Base-by-base conservation (phyloP, 139 green algal species). In the Chlorella sp. region DNA sequence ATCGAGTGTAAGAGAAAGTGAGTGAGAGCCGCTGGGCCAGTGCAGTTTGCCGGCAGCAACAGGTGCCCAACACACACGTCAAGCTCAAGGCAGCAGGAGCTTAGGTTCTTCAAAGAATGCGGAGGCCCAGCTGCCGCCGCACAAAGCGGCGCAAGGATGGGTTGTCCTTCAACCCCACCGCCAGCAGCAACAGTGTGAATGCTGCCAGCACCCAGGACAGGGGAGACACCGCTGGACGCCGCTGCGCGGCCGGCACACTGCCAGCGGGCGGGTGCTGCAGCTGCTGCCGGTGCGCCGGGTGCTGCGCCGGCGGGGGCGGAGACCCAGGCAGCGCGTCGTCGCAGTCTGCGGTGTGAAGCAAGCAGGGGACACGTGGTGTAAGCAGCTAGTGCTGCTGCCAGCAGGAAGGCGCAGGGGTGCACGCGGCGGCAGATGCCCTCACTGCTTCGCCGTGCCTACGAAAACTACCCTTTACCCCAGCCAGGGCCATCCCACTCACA, bases 101-200 rank as follows among this genome's bases (percentile, higher is more conserved):
- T n/a, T n/a, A n/a, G n/a, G n/a, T n/a, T n/a, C n/a, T 51, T 51
- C 44, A 56, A 21, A 57, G 9, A 11, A 21, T 76, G 39, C 39
- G 36, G 25, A 78, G 39, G 57, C 76, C 76, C 41, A 82, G 26
- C 32, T 82, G 41, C 3, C 76, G 76, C 20, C 76, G 56, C 57
- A 82, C 11, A 38, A 72, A 4, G 26, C 76, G 76, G 25, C 76
- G 76, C 0, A 72, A 2, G 34, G 57, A 57, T 12, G 76, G 76
- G 76, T 82, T 72, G 23, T 72, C 60, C 3, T 15, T 36, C 1
- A 60, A 2, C 18, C 57, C 28, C 4, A 82, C 60, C 25, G 38
- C 57, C 36, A 82, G 26, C 57, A 82, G 38, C 60, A 63, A 62
- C 7, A n/a, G 36, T 1, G 20, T 26, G 25, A 73, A 82, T 5